phyloP scores from a whole-genome alignment of 495 filamentous ascomycete species.

The Lasiosphaeria miniovina region DNA sequence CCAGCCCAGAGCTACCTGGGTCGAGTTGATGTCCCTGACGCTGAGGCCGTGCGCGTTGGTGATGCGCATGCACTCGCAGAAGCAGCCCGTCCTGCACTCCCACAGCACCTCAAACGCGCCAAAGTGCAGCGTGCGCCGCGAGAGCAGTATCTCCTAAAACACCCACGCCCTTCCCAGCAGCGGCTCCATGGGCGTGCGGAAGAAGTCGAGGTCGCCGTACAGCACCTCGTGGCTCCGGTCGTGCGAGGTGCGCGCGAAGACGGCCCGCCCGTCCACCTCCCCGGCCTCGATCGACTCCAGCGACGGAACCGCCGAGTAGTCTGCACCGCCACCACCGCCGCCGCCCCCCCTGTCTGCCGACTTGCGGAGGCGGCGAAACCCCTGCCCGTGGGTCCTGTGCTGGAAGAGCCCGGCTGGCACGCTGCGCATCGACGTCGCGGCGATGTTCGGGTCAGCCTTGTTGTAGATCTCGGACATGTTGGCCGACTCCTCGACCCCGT shows the following conservation, averaged over 20 bases:
- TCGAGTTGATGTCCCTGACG: slow-evolving; percentile 8
- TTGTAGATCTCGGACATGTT: slow-evolving; percentile 14
- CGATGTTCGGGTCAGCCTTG: slow-evolving; percentile 15
- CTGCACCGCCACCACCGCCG: too few species aligned
- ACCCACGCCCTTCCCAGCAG: slow-evolving; percentile 31
- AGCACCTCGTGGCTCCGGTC: slow-evolving; percentile 20
- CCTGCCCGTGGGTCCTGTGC: slow-evolving; percentile 25
- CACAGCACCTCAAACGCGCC: slow-evolving; percentile 29
- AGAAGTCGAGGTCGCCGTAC: slow-evolving; percentile 17
- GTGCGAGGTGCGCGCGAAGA: slow-evolving; percentile 13
- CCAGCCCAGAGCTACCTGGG: background rate
- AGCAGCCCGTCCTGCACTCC: slow-evolving; percentile 27
- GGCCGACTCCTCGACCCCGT: slow-evolving; percentile 17
- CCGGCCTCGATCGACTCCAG: slow-evolving; percentile 22
- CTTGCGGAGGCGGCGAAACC: slow-evolving; percentile 14
- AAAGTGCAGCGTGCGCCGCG: slow-evolving; percentile 29
- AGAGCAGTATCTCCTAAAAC: slow-evolving; percentile 34
- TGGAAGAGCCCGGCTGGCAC: slow-evolving; percentile 14
- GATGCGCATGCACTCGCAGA: slow-evolving; percentile 29
- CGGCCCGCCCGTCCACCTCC: background rate
- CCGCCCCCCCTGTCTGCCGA: too few species aligned
- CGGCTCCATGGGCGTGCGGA: slow-evolving; percentile 15
- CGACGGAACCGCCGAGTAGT: background rate
- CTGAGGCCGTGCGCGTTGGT: slow-evolving; percentile 13
- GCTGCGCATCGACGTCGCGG: slow-evolving; percentile 15